Percentiles rank a stretch among this genome's conserved stretches.
phyloP scores from a whole-genome alignment of 768 basidiomycete genomes.

The Pleurotus giganteus region DNA sequence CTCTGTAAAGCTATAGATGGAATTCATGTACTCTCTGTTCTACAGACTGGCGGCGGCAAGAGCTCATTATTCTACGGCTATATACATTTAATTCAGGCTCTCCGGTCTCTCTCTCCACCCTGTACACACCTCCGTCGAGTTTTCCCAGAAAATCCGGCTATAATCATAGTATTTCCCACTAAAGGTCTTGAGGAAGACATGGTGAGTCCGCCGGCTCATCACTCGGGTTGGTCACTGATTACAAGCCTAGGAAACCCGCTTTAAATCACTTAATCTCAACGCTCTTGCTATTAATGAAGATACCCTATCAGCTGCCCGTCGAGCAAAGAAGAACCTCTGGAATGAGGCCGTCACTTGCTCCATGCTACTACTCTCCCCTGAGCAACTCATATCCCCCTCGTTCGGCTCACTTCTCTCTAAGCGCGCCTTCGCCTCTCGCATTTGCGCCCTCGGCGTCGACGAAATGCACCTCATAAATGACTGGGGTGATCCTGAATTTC shows the following conservation, averaged over 20 bases:
- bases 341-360: conserved; percentile 12
- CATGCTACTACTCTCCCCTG: conserved; percentile 21
- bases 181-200: conserved; percentile 22
- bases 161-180: conserved; percentile 21
- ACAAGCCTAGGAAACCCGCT: conserved; percentile 8
- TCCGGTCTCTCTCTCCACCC: neutral
- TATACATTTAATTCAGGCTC: neutral
- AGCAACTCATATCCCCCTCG: conserved; percentile 18
- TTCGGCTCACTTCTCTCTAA: conserved; percentile 17
- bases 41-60: neutral
- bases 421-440: conserved; percentile 14
- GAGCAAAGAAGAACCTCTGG: conserved; percentile 15
- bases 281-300: conserved; percentile 21
- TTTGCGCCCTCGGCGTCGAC: conserved; percentile 24
- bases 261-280: conserved; percentile 16
- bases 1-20: conserved; percentile 13
- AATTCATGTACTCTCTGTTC: conserved; percentile 5
- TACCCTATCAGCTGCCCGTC: conserved; percentile 7
- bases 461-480: conserved; percentile 23
- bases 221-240: neutral
- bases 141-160: conserved; percentile 15
- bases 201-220: conserved; percentile 12
- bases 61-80: neutral
- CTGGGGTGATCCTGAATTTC: conserved; percentile 22
- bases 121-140: neutral